These are phyloP conservation scores for Brasilioporus rufonigricans DNA, from an alignment of 768 basidiomycete species.

Conservation along the genomic window DNA sequence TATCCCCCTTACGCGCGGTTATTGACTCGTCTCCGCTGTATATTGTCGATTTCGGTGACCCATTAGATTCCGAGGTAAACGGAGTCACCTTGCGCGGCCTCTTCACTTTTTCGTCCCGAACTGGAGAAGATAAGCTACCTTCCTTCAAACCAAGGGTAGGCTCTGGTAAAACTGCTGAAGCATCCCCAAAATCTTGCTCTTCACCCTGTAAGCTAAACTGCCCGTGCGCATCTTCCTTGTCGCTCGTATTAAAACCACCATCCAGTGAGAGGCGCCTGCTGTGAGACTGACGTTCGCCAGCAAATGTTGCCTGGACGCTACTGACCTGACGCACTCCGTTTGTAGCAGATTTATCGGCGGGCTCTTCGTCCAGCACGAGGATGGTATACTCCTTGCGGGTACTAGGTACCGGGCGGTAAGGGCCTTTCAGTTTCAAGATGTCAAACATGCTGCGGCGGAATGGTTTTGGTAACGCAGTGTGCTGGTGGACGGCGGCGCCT, in stretches of 20 bases:
- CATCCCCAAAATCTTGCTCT: background rate
- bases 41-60: background rate
- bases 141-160: background rate
- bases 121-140: background rate
- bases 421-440: conserved; percentile 17
- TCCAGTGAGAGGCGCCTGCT: conserved; percentile 1
- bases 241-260: background rate
- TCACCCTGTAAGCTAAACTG: background rate
- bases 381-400: background rate
- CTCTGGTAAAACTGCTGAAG: background rate
- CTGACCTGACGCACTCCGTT: background rate
- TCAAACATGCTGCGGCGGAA: conserved; percentile 23
- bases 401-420: background rate
- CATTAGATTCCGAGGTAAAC: conserved; percentile 1
- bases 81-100: conserved; percentile 9
- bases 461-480: conserved; percentile 9
- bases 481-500: background rate
- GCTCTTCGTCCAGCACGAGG: background rate
- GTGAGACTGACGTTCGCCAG: background rate
- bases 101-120: background rate
- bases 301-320: background rate
- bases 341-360: background rate
- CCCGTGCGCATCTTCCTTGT: background rate
- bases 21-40: background rate
- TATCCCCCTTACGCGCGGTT: background rate